phyloP scores from a whole-genome alignment of 1,284 basidiomycete genomes.

The Naganishia sp. region DNA sequence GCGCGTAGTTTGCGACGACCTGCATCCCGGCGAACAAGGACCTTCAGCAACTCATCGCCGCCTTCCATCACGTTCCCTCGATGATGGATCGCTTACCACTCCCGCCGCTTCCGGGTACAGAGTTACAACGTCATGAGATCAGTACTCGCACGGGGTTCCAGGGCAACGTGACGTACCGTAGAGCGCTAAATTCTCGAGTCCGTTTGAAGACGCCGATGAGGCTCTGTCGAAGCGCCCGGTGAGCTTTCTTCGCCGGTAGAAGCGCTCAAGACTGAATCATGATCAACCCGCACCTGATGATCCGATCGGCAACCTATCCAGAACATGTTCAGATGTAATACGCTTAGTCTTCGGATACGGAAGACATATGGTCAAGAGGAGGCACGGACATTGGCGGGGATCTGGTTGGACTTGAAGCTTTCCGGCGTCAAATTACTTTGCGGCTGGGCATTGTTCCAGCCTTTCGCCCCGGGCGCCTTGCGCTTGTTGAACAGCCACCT shows the following conservation, averaged over 20 bases:
- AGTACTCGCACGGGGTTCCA: not conserved
- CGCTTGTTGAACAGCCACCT: constrained; percentile 1
- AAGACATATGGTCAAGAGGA: not conserved
- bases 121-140: not conserved
- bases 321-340: not conserved
- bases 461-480: not conserved
- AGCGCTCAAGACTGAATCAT: not conserved
- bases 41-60: not conserved
- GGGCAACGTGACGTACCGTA: constrained; percentile 4
- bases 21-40: not conserved
- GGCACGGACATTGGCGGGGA: constrained; percentile 1
- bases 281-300: not conserved
- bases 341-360: not conserved
- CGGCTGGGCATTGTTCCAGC: constrained; percentile 17
- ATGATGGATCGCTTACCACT: not conserved
- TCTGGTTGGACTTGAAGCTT: constrained; percentile 20
- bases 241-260: not conserved
- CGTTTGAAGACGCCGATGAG: constrained; percentile 13
- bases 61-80: too few relatives aligned
- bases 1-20: constrained; percentile 17
- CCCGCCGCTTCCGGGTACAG: not conserved
- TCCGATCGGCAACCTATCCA: constrained; percentile 5
- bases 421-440: not conserved
- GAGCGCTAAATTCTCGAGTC: constrained; percentile 8
- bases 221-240: not conserved